These are phyloP conservation scores for Berkeleyomyces basicola DNA, from an alignment of 2,329 filamentous ascomycete species.

Conservation along the genomic window DNA sequence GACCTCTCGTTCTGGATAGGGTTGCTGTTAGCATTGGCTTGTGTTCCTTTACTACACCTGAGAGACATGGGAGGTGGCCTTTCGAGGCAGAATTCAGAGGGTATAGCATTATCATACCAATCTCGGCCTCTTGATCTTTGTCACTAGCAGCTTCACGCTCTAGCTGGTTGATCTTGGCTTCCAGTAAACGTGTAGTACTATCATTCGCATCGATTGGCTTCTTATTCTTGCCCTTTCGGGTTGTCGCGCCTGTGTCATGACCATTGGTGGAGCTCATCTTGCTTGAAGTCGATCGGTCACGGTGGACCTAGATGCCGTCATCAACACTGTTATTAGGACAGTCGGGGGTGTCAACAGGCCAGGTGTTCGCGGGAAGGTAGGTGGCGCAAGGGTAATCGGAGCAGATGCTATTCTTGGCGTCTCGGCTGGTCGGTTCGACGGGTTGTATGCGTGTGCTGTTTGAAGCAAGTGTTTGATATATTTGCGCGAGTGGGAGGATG, in stretches of 20 bases:
- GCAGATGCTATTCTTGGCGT: background rate
- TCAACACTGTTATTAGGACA: background rate
- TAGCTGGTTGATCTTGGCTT: slow-evolving; percentile 85
- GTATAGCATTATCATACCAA: slow-evolving; percentile 42
- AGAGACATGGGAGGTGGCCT: background rate
- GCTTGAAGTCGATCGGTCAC: background rate
- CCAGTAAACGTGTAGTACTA: slow-evolving; percentile 70
- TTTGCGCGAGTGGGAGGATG: background rate
- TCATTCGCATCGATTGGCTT: slow-evolving; percentile 74
- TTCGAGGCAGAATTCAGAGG: background rate
- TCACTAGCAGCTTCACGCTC: slow-evolving; percentile 87
- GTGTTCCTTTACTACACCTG: background rate
- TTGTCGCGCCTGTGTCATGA: background rate
- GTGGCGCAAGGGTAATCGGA: background rate
- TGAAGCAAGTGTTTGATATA: background rate
- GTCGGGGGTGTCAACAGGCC: background rate
- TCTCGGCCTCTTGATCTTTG: slow-evolving; percentile 90
- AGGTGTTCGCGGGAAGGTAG: background rate
- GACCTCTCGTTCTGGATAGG: slow-evolving; percentile 62
- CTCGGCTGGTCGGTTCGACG: background rate
- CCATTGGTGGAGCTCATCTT: slow-evolving; percentile 7
- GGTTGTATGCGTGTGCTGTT: background rate
- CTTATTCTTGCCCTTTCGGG: slow-evolving; percentile 70
- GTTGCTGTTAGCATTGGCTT: background rate
- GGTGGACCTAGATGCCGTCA: background rate